Percentiles rank a stretch among this genome's conserved stretches.
These are phyloP conservation scores for Cicer pinnatifidum DNA, from an alignment of 306 rosid genomes.

Conservation along the genomic window DNA sequence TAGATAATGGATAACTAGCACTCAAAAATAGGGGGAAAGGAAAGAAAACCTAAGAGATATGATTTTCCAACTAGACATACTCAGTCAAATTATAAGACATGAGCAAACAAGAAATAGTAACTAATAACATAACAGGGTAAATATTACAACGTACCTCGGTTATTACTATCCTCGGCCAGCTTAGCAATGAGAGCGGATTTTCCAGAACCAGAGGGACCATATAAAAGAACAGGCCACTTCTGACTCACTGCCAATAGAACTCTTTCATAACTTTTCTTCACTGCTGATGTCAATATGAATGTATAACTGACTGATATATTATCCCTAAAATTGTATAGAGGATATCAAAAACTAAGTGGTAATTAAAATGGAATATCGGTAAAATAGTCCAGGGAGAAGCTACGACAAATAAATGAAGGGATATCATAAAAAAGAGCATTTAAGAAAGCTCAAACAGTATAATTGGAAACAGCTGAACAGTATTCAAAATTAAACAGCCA, in stretches of 20 bases:
- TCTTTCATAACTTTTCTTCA: slow-evolving; percentile 73
- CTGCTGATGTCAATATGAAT: slow-evolving; percentile 65
- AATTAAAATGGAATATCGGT: slow-evolving; percentile 36
- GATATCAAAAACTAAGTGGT: slow-evolving; percentile 33
- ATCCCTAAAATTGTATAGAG: slow-evolving; percentile 56
- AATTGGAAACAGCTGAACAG: slow-evolving; percentile 6
- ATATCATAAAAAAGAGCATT: slow-evolving; percentile 17
- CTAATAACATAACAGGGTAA: neutral
- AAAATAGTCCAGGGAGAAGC: neutral
- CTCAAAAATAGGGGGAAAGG: neutral
- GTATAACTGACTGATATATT: slow-evolving; percentile 44
- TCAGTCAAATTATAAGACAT: slow-evolving; percentile 35
- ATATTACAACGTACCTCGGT: slow-evolving; percentile 48
- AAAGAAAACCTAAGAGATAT: neutral
- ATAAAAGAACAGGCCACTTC: slow-evolving; percentile 89
- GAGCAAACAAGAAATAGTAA: slow-evolving; percentile 2
- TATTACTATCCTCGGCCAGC: slow-evolving; percentile 64
- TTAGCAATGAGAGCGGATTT: slow-evolving; percentile 83
- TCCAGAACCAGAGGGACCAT: slow-evolving; percentile 87
- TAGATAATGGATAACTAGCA: slow-evolving; percentile 11
- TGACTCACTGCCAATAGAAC: slow-evolving; percentile 70
- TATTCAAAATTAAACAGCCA: slow-evolving; percentile 20
- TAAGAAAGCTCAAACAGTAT: slow-evolving; percentile 1
- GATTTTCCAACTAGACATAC: slow-evolving; percentile 24
- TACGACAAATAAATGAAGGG: slow-evolving; percentile 9